Conservation (phyloP, 2,329 filamentous ascomycete genomes). For the Simplicillium sp. region DNA sequence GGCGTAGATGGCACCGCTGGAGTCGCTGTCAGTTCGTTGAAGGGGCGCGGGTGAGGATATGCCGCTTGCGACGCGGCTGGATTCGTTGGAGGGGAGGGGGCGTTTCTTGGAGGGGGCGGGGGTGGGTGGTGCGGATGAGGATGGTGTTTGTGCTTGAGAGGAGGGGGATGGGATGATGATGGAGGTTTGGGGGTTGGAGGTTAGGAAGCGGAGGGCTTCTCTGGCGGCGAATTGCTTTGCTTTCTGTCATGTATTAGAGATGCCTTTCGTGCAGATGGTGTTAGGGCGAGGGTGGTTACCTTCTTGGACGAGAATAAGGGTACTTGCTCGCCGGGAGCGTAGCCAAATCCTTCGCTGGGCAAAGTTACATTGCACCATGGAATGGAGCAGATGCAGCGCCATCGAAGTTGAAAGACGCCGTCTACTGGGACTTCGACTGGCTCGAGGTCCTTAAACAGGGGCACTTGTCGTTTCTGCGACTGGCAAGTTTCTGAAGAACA, state of each 20-base stretch:
- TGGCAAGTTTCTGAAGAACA: constrained; percentile 10
- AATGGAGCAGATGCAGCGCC: constrained; percentile 16
- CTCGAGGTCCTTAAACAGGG: constrained; percentile 9
- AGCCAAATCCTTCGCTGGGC: constrained; percentile 23
- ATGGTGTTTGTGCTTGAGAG: too few species aligned
- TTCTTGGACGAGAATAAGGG: constrained; percentile 38
- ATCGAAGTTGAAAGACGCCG: constrained; percentile 11
- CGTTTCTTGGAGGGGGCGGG: too few species aligned
- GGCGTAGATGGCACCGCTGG: constrained; percentile 10
- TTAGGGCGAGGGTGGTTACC: constrained; percentile 12
- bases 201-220: constrained; percentile 33
- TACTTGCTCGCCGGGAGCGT: constrained; percentile 12
- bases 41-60: constrained; percentile 1
- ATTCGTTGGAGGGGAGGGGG: too few species aligned
- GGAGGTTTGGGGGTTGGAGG: constrained; percentile 6
- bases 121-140: too few species aligned
- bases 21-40: too few species aligned
- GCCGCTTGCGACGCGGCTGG: background rate
- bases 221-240: constrained; percentile 45
- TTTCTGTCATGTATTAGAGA: constrained; percentile 15
- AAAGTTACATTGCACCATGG: constrained; percentile 12
- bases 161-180: too few species aligned
- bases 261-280: background rate
- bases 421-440: constrained; percentile 12
- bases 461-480: constrained; percentile 1